These are phyloP conservation scores for Collybia nuda DNA, from an alignment of 768 basidiomycete genomes.

Conservation along the genomic window DNA sequence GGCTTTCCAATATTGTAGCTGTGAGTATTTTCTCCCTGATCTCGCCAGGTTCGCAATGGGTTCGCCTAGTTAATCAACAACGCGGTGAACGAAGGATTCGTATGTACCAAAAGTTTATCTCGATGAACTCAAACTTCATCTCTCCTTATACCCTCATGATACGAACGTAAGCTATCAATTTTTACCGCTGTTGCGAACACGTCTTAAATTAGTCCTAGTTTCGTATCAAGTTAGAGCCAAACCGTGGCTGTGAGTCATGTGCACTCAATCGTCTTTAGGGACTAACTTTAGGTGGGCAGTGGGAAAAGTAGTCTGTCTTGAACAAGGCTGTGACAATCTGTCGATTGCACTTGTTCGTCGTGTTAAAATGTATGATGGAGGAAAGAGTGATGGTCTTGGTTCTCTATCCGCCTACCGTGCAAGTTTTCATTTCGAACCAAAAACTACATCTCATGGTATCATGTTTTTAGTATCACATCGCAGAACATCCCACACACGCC, in stretches of 20 bases:
- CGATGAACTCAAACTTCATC: slow-evolving; percentile 31
- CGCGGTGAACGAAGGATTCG: slow-evolving; percentile 1
- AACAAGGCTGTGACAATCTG: slow-evolving; percentile 38
- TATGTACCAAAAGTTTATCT: slow-evolving; percentile 33
- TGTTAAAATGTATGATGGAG: slow-evolving; percentile 34
- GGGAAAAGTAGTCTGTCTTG: slow-evolving; percentile 44
- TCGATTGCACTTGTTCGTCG: slow-evolving; percentile 31
- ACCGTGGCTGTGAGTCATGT: slow-evolving; percentile 35
- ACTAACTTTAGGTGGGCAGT: slow-evolving; percentile 22
- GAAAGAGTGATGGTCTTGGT: slow-evolving; percentile 41
- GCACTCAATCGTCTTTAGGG: background rate
- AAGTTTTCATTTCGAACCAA: slow-evolving; percentile 13
- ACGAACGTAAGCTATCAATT: slow-evolving; percentile 24
- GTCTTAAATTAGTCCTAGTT: slow-evolving; percentile 26
- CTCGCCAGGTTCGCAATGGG: background rate
- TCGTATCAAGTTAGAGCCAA: slow-evolving; percentile 32
- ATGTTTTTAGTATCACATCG: slow-evolving; percentile 26
- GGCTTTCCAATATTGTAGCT: slow-evolving; percentile 2
- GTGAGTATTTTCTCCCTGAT: slow-evolving; percentile 4
- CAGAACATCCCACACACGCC: slow-evolving; percentile 24
- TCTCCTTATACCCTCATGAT: slow-evolving; percentile 29
- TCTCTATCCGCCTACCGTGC: slow-evolving; percentile 48
- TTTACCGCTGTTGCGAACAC: background rate
- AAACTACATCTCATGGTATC: background rate
- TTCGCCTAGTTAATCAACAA: background rate